Conservation (phyloP, 2,329 filamentous ascomycete species). For the Neocatenulostroma microsporum region DNA sequence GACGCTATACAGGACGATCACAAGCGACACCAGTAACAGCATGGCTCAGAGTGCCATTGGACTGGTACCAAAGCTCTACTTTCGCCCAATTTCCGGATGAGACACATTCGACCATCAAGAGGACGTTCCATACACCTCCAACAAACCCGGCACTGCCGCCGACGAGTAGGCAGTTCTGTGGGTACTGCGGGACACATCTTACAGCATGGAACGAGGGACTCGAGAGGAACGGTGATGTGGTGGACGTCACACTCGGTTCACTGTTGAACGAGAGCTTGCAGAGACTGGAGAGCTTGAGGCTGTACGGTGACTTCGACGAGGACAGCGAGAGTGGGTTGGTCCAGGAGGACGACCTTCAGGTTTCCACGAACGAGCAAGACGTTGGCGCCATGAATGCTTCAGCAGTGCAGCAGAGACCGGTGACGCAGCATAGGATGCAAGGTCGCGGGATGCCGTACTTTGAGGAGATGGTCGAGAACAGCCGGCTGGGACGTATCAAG, state of each 20-base stretch:
- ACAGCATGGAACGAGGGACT: conserved; percentile 69
- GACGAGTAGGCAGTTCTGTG: conserved; percentile 73
- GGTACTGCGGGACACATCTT: conserved; percentile 80
- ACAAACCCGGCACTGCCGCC: conserved; percentile 49
- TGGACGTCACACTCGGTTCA: conserved; percentile 74
- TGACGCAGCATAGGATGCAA: conserved; percentile 16
- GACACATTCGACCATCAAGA: conserved; percentile 38
- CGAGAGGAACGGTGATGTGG: conserved; percentile 62
- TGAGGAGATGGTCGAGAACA: conserved; percentile 70
- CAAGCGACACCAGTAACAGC: conserved; percentile 67
- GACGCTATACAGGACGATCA: conserved; percentile 44
- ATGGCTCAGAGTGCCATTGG: conserved; percentile 73
- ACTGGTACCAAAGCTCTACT: conserved; percentile 71
- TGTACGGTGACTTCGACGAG: conserved; percentile 37
- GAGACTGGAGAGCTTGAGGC: conserved; percentile 63
- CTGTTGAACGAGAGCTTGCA: conserved; percentile 63
- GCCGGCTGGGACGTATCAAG: conserved; percentile 60
- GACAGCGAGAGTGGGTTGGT: conserved; percentile 23
- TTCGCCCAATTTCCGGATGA: conserved; percentile 73
- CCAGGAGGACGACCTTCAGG: background rate
- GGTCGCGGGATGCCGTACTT: conserved; percentile 71
- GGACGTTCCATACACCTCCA: conserved; percentile 35
- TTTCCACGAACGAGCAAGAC: conserved; percentile 7
- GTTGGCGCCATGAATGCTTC: background rate
- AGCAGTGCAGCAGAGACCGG: background rate